A percentile compares a stretch with the other conserved stretches of the same genome.
Conservation (phyloP, 169 alveolate species). For the Eimeria nieschulzi region DNA sequence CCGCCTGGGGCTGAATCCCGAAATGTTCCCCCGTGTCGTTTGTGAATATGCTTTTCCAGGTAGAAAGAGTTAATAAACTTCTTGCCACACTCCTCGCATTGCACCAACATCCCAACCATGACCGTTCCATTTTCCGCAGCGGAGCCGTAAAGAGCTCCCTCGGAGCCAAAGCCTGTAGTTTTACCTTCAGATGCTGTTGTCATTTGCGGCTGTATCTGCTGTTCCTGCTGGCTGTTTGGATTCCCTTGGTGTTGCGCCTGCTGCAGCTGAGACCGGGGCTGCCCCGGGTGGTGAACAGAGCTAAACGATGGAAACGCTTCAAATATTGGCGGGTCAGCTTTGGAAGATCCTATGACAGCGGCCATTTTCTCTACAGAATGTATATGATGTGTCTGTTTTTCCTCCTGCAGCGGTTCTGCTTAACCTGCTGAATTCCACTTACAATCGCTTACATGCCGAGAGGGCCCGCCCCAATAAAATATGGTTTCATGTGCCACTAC, state of each 20-base stretch:
- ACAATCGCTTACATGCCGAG: background rate
- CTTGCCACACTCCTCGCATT: slow-evolving; percentile 74
- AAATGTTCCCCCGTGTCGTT: slow-evolving; percentile 54
- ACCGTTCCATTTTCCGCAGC: slow-evolving; percentile 58
- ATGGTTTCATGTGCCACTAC: background rate
- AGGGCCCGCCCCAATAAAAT: background rate
- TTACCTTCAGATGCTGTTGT: background rate
- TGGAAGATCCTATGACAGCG: background rate
- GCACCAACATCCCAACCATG: slow-evolving; percentile 74
- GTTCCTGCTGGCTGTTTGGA: background rate
- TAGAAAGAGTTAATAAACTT: slow-evolving; percentile 73
- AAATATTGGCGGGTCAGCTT: slow-evolving; percentile 39
- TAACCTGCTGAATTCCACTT: background rate
- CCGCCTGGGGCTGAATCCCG: slow-evolving; percentile 9
- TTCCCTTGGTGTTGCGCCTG: slow-evolving; percentile 11
- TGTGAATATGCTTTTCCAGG: slow-evolving; percentile 65
- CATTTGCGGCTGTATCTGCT: background rate
- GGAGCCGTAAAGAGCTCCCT: slow-evolving; percentile 25
- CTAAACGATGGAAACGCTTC: slow-evolving; percentile 45
- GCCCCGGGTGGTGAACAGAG: background rate
- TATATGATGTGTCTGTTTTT: background rate
- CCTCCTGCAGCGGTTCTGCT: too few relatives aligned
- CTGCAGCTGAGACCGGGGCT: background rate
- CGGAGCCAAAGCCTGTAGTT: slow-evolving; percentile 1
- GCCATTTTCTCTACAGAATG: slow-evolving; percentile 3